Conservation (phyloP, 768 basidiomycete genomes). For the Macrocybe gigantea region DNA sequence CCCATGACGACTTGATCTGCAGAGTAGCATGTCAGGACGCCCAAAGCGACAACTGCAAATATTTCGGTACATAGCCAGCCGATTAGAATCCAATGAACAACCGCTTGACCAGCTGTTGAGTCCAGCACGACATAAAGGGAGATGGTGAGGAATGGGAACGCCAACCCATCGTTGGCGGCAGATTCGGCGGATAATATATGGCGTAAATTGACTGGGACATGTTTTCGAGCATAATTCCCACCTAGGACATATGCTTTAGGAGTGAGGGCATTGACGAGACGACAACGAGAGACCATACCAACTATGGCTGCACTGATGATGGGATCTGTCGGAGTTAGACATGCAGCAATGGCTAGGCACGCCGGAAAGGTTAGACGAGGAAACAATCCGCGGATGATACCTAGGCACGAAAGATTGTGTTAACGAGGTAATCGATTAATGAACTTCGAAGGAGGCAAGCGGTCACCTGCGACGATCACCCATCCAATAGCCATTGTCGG, state of each 20-base stretch:
- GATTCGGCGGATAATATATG: slow-evolving; percentile 84
- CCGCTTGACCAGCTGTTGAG: slow-evolving; percentile 48
- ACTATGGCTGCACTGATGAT: slow-evolving; percentile 85
- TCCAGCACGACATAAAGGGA: slow-evolving; percentile 84
- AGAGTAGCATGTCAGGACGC: not conserved
- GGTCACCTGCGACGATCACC: slow-evolving; percentile 63
- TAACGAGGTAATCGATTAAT: not conserved
- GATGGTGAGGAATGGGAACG: slow-evolving; percentile 87
- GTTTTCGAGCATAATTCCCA: slow-evolving; percentile 61
- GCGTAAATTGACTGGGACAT: slow-evolving; percentile 73
- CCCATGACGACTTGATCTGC: slow-evolving; percentile 81
- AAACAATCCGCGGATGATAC: slow-evolving; percentile 64
- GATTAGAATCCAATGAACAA: slow-evolving; percentile 82
- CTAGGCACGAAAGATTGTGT: slow-evolving; percentile 26
- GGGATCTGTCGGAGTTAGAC: slow-evolving; percentile 92
- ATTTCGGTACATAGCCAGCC: slow-evolving; percentile 68
- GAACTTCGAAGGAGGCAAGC: slow-evolving; percentile 9
- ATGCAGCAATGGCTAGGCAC: slow-evolving; percentile 81
- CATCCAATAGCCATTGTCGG: slow-evolving; percentile 86
- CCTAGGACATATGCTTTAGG: slow-evolving; percentile 29
- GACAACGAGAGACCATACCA: slow-evolving; percentile 29
- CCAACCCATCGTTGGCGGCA: slow-evolving; percentile 93
- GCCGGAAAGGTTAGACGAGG: slow-evolving; percentile 68
- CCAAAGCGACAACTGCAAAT: not conserved
- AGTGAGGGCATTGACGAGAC: not conserved